phyloP scores from a whole-genome alignment of 176 grass and related monocot species.

The Raddia distichophylla region DNA sequence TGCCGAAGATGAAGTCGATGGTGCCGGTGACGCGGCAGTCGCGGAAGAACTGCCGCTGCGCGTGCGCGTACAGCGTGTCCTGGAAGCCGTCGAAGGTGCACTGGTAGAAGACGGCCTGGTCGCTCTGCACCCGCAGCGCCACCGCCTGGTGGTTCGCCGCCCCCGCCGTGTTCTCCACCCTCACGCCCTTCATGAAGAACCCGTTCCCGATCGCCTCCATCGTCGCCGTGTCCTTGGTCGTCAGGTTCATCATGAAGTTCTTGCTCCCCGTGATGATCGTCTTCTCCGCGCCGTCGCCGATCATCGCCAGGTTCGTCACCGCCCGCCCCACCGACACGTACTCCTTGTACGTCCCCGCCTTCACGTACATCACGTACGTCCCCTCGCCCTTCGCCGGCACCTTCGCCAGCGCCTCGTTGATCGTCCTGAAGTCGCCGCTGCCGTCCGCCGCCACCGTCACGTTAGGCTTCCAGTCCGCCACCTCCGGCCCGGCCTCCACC shows the following conservation, averaged over 20 bases:
- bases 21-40: constrained; percentile 62
- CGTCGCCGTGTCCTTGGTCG: constrained; percentile 66
- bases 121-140: constrained; percentile 64
- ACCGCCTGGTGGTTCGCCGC: constrained; percentile 76
- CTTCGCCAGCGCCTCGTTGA: constrained; percentile 50
- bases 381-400: constrained; percentile 37
- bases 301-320: constrained; percentile 54
- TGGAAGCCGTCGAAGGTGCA: constrained; percentile 74
- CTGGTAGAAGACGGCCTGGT: constrained; percentile 69
- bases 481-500: neutral
- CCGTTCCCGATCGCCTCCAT: constrained; percentile 78
- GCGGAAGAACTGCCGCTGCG: constrained; percentile 75
- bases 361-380: constrained; percentile 58
- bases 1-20: constrained; percentile 80
- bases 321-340: constrained; percentile 48
- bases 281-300: constrained; percentile 63
- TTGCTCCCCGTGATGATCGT: constrained; percentile 69
- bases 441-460: constrained; percentile 65
- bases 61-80: constrained; percentile 81
- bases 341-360: constrained; percentile 68
- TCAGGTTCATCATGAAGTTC: constrained; percentile 71
- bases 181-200: constrained; percentile 62
- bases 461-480: constrained; percentile 50
- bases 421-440: constrained; percentile 69
- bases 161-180: constrained; percentile 79